phyloP scores from a whole-genome alignment of 2,329 filamentous ascomycete species.

The Diplodia intermedia region DNA sequence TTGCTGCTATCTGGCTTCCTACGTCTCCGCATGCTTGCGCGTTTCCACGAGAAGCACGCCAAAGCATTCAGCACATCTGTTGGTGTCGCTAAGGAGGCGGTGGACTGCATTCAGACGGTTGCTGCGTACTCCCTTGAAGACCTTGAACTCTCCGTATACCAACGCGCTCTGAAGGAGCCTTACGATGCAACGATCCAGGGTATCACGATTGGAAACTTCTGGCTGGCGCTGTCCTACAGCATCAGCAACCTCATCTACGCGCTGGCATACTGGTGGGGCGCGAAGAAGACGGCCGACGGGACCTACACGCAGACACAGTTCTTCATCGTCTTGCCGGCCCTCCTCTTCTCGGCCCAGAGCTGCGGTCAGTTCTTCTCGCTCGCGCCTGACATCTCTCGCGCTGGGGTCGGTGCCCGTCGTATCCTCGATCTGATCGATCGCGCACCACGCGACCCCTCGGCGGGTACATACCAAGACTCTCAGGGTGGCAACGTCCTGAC shows the following conservation, averaged over 20 bases:
- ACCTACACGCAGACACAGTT: constrained; percentile 62
- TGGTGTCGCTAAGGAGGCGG: constrained; percentile 51
- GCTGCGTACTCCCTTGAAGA: constrained; percentile 51
- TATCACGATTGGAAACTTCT: constrained; percentile 43
- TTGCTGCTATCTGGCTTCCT: constrained; percentile 82
- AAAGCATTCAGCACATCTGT: constrained; percentile 50
- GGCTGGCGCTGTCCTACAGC: constrained; percentile 20
- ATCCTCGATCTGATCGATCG: constrained; percentile 24
- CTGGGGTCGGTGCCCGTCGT: not conserved
- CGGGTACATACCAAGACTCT: not conserved
- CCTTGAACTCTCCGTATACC: constrained; percentile 47
- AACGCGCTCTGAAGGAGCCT: constrained; percentile 43
- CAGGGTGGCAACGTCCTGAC: not conserved
- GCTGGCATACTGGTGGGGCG: constrained; percentile 74
- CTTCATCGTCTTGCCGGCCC: constrained; percentile 68
- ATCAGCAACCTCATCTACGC: constrained; percentile 66
- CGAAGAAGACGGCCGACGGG: constrained; percentile 39
- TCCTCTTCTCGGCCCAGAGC: constrained; percentile 71
- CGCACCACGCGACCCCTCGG: not conserved
- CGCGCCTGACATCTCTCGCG: constrained; percentile 38
- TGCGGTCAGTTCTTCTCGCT: constrained; percentile 73
- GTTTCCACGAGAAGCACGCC: constrained; percentile 69
- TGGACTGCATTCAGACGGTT: constrained; percentile 52
- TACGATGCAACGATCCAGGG: constrained; percentile 45
- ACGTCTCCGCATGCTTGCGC: constrained; percentile 81